Evolutionary conservation across 306 rosid genomes (phyloP), one percentile per base, ranked within the genome.

Genomic region (Argentina anserina): DNA sequence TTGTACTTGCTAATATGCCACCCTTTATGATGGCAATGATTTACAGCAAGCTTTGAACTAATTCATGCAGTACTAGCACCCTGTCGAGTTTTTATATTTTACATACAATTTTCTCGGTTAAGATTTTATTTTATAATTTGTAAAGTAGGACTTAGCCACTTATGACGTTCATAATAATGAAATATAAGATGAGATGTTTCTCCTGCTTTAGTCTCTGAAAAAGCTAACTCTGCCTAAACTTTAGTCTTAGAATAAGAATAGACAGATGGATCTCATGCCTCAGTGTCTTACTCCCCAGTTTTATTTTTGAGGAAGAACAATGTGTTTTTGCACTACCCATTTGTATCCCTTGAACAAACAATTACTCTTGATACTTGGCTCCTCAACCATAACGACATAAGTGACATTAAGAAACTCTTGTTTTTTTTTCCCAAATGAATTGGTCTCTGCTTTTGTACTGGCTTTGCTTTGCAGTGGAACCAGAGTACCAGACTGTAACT

Each of bases 241-340:
- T 29, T 56, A 18, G 62, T 58, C 63, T 25, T 59, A 59, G 65
- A 59, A 59, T 59, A 29, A 59, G 39, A 58, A 58, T 6, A n/a
- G 36, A 58, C 20, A 58, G 14, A 13, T 37, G 14, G 11, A 6
- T 59, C 1, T 25, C 21, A 6, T 59, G 14, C 15, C n/a, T 59
- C 26, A 17, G 3, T 14, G 11, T 33, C 14, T 61, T 13, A 61
- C 3, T 61, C 2, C 8, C 41, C 0, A 33, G 17, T 25, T 33
- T 17, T 25, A 26, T 5, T 29, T 59, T 59, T 55, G 8, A 10
- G 28, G 6, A 10, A 53, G 56, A 2, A 53, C 28, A 52, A 10
- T 11, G 0, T 58, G 17, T 14, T 58, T 28, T 11, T 55, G 36
- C 63, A 56, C 34, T 26, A 3, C 36, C 26, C 6, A 52, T 52